Conservation (phyloP, 441 rosid genomes). For the Aquilaria agallochum region DNA sequence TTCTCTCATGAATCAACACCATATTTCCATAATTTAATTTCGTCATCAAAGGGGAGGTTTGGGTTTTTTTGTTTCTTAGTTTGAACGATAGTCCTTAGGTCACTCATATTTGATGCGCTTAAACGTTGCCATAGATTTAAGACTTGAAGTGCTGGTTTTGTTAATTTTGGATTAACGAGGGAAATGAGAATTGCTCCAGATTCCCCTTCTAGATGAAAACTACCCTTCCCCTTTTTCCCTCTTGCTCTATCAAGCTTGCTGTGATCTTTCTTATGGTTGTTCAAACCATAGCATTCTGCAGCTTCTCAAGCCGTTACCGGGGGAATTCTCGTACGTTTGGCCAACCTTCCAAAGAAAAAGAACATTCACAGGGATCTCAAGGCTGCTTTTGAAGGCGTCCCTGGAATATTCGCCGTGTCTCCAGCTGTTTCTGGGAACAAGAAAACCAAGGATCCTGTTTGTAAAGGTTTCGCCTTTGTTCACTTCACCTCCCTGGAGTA, state of each 20-base stretch:
- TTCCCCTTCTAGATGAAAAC: too few relatives aligned
- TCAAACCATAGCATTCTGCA: conserved; percentile 19
- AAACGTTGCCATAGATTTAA: too few relatives aligned
- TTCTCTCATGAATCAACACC: neutral
- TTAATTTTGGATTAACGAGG: neutral
- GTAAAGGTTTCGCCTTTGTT: conserved; percentile 75
- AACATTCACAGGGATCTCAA: conserved; percentile 78
- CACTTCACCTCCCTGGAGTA: conserved; percentile 60
- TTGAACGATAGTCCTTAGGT: too few relatives aligned
- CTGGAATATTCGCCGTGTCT: conserved; percentile 46
- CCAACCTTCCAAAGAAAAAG: conserved; percentile 89
- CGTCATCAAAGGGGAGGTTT: neutral
- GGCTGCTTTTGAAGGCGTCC: conserved; percentile 56
- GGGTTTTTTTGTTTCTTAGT: neutral
- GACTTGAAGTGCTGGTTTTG: neutral
- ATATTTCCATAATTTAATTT: too few relatives aligned
- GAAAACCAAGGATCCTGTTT: conserved; percentile 86
- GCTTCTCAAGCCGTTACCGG: conserved; percentile 34
- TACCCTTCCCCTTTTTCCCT: neutral
- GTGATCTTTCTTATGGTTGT: conserved; percentile 5
- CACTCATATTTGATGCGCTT: too few relatives aligned
- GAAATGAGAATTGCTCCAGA: neutral
- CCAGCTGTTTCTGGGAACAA: conserved; percentile 79
- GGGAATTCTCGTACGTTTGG: conserved; percentile 52
- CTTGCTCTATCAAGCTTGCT: conserved; percentile 2